Evolutionary conservation across 2,329 filamentous ascomycete species (phyloP), one percentile per base, ranked within the genome.

Genomic region (Pyrenophora tritici-repentis): DNA sequence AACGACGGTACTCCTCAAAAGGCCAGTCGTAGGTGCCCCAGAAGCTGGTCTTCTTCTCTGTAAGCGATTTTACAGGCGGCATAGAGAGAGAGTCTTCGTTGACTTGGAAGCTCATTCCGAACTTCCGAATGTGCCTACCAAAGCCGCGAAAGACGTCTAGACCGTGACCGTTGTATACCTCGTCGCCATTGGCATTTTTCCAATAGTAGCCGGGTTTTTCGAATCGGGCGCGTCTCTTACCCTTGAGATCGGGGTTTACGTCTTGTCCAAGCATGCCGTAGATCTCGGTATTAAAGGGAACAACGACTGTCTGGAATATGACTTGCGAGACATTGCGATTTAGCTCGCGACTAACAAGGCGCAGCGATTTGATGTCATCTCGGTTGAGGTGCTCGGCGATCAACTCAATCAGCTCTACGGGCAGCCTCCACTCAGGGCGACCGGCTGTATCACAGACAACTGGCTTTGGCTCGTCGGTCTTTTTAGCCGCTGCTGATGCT

Each of bases 61-160:
- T 82, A 6, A 78, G 73, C 4, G 76, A 75, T 61, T 88, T 87
- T n/a, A 77, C 61, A 1, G 82, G 83, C 6, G 85, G 83, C 18
- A 75, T 65, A 3, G 72, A 65, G 4, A 81, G 70, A 5, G 74
- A 73, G 17, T 73, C 69, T 63, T 87, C 83, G 47, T 83, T 80
- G n/a, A 89, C 78, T 62, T 89, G 86, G 54, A 89, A 84, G 18
- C 84, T 85, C 65, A 90, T 81, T 4, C 85, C 87, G 62, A 87
- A 88, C 45, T 80, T 81, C 22, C 76, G 74, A 48, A 90, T 86
- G 47, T 84, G 79, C 24, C 75, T 73, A 9, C 83, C 84, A 67
- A 87, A 86, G 13, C 80, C 79, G 58, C 83, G 72, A 59, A 87
- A 86, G 26, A 87, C 80, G 52, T 82, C 77, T 65, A 86, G 81